Conservation (phyloP, 176 grass and related monocot genomes). For the Oryza nivara region DNA sequence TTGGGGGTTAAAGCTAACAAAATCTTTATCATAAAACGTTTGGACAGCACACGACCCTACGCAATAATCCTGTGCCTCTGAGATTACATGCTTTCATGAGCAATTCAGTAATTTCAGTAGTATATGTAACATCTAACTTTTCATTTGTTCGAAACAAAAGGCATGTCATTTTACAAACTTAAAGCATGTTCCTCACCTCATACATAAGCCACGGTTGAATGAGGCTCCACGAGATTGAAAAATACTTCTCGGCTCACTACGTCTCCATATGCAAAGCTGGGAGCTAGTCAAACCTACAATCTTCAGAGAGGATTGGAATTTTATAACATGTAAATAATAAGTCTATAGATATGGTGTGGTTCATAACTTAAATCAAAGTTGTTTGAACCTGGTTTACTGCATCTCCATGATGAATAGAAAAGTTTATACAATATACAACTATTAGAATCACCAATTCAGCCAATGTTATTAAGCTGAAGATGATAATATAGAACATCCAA, state of each 20-base stretch:
- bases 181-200: slow-evolving; percentile 61
- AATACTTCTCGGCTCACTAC: slow-evolving; percentile 65
- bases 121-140: slow-evolving; percentile 34
- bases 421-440: slow-evolving; percentile 1
- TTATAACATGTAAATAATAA: slow-evolving; percentile 13
- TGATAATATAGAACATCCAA: neutral
- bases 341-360: neutral
- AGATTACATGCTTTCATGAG: slow-evolving; percentile 26
- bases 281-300: slow-evolving; percentile 85
- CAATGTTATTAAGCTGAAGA: neutral
- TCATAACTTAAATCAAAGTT: slow-evolving; percentile 3
- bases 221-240: slow-evolving; percentile 66
- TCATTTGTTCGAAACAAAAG: slow-evolving; percentile 11
- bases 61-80: neutral
- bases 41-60: neutral
- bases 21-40: slow-evolving; percentile 20
- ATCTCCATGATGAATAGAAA: slow-evolving; percentile 8
- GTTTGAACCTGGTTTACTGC: slow-evolving; percentile 14
- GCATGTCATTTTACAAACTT: neutral
- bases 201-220: slow-evolving; percentile 75
- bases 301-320: slow-evolving; percentile 46
- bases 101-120: neutral
- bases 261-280: slow-evolving; percentile 90
- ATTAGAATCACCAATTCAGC: slow-evolving; percentile 11
- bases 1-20: slow-evolving; percentile 24